Evolutionary conservation across 345 rosid genomes (phyloP).

Genomic region (Bruguiera parviflora): DNA sequence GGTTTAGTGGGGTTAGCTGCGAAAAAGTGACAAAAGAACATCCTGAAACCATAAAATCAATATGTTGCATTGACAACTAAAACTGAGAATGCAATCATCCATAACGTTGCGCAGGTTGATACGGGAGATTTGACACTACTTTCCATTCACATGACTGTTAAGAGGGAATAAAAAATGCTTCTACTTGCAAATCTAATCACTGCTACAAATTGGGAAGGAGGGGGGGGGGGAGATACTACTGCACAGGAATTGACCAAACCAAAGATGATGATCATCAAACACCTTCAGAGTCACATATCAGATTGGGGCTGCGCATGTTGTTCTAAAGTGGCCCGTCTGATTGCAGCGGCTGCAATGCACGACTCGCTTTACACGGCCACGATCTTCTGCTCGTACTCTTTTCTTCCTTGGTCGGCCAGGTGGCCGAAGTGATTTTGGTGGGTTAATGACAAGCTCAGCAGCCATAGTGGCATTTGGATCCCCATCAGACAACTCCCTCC

Average conservation of each 20-base stretch:
- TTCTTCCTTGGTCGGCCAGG: slow-evolving; percentile 92
- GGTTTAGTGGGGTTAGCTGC: background rate
- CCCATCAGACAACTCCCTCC: slow-evolving; percentile 70
- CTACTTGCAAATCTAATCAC: slow-evolving; percentile 26
- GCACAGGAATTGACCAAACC: slow-evolving; percentile 13
- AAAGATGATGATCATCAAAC: background rate
- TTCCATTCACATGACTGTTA: background rate
- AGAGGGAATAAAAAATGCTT: slow-evolving; percentile 14
- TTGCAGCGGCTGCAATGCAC: slow-evolving; percentile 98
- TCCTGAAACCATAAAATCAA: too few relatives aligned
- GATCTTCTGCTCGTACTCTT: slow-evolving; percentile 76
- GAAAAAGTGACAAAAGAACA: too few relatives aligned
- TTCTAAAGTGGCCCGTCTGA: slow-evolving; percentile 95
- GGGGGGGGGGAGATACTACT: slow-evolving; percentile 12
- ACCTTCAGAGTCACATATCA: slow-evolving; percentile 20
- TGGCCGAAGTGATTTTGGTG: slow-evolving; percentile 76
- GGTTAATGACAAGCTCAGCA: slow-evolving; percentile 47
- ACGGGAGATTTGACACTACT: background rate
- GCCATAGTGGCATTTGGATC: slow-evolving; percentile 43
- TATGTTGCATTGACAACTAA: background rate
- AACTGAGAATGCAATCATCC: slow-evolving; percentile 8
- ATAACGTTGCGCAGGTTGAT: slow-evolving; percentile 6
- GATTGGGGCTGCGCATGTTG: slow-evolving; percentile 87
- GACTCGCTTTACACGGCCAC: slow-evolving; percentile 70
- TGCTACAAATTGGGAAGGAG: slow-evolving; percentile 18